A percentile compares a stretch with the other conserved stretches of the same genome.
These are phyloP conservation scores for Penicillium thymicola DNA, from an alignment of 2,329 filamentous ascomycete species.

Conservation along the genomic window DNA sequence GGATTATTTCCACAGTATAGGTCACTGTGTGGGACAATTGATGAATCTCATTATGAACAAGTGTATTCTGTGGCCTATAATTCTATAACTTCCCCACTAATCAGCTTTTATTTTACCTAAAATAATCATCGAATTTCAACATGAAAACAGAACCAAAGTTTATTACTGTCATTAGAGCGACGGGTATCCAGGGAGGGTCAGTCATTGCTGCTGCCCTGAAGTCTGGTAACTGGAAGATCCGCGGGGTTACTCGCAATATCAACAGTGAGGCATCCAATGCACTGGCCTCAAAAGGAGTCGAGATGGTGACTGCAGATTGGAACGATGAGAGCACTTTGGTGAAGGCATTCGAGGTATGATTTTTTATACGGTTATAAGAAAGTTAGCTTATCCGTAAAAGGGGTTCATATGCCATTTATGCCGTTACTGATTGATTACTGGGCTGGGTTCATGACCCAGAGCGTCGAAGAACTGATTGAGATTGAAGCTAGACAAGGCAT, in stretches of 20 bases:
- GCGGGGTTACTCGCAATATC: conserved; percentile 6
- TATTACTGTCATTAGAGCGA: conserved; percentile 4
- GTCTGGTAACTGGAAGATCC: not conserved
- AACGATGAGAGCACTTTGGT: not conserved
- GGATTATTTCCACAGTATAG: not conserved
- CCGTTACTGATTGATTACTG: conserved; percentile 46
- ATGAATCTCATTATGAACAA: not conserved
- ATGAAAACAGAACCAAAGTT: not conserved
- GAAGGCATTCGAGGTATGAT: conserved; percentile 4
- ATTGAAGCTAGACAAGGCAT: conserved; percentile 42
- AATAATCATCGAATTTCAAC: not conserved
- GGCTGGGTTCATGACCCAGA: conserved; percentile 30
- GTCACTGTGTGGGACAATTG: not conserved
- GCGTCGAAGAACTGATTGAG: conserved; percentile 33
- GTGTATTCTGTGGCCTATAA: not conserved
- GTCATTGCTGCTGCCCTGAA: not conserved
- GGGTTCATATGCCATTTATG: conserved; percentile 31
- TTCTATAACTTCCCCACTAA: not conserved
- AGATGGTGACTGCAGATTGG: conserved; percentile 1
- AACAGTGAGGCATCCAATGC: not conserved
- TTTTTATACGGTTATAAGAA: not conserved
- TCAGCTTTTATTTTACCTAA: not conserved
- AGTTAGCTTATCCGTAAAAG: not conserved
- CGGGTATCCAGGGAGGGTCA: conserved; percentile 4
- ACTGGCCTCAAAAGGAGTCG: not conserved